Base-by-base conservation (phyloP, 176 grass and related monocot genomes). In the Cenchrus fungigraminus region DNA sequence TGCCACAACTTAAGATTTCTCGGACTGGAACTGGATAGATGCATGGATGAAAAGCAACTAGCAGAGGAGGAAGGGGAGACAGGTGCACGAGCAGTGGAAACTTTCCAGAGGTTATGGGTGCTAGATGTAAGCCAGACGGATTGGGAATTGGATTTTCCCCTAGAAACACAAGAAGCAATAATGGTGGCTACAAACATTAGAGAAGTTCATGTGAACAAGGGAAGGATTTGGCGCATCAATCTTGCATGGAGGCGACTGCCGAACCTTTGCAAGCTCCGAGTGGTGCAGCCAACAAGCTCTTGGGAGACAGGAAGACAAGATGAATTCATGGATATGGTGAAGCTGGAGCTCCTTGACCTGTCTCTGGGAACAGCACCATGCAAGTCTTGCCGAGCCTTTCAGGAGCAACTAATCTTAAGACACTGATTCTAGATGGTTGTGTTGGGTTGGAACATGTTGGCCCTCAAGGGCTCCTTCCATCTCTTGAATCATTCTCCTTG, bases 1-100 rank as follows among this genome's bases (percentile, higher is more conserved):
- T 87, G 85, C 2, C 6, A 0, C 7, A 66, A 0, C 34, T 31
- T 87, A 58, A 73, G 78, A n/a, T 87, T 74, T 25, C 85, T 87
- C 0, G 85, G 69, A 15, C 46, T 86, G 1, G n/a, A 73, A 15
- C 46, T 86, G 1, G n/a, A 73, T 3, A 5, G 0, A 0, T 74
- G 84, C 31, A 8, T 2, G 1, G 66, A 79, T 64, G 14, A 32
- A 20, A 1, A 5, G 19, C 11, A 22, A 55, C 28, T 2, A 19
- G 9, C 20, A 5, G 68, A 20, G 15, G 34, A 29, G 8, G 63
- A 64, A 46, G 45, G 8, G 6, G 7, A 64, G 17, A 9, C 15
- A 50, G 15, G 10, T 2, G 20, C 2, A 15, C 14, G 0, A 17
- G 7, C 60, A 1, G 2, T 59, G 37, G 70, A 47, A 11, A 12